Base-by-base conservation (phyloP, 306 rosid genomes). In the Pyrus communis region DNA sequence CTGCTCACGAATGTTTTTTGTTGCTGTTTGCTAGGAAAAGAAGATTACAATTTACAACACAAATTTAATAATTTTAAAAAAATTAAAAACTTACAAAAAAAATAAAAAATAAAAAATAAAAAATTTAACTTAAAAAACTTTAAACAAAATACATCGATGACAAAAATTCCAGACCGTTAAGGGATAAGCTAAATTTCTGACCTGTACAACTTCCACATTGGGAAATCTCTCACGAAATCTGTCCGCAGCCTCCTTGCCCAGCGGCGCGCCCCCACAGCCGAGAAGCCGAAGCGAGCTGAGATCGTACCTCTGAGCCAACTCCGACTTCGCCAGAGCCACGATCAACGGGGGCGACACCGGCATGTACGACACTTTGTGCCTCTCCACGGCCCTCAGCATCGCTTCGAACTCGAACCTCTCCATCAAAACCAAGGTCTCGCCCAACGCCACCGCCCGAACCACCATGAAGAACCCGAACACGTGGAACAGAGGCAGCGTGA, bases 271-370 rank as follows among this genome's bases (percentile, higher is more conserved):
- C 60, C 97, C 95, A 68, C 83, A 74, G 2, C 89, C 88, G 3
- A 93, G 65, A 10, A 73, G 0, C 22, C 27, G 81, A 4, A 91
- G 83, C 81, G 97, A 91, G 69, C 94, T 88, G 17, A 93, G 82
- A 52, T 91, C 91, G 21, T 90, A 91, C 66, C 80, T 88, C 9
- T 51, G 69, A 3, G 69, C 80, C 73, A 91, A 18, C 68, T 88
- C 96, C 60, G 96, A 94, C 82, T 94, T 91, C 10, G 67, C 72
- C 71, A 94, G 74, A 27, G 91, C 91, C 86, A 89, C 86, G 75
- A 94, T 82, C 5, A 94, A 70, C 75, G 97, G 96, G 70, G 96
- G 98, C 31, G 98, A 88, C 43, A 87, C 97, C 46, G 96, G 96
- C 73, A 94, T 91, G 75, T 70, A 74, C 0, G 79, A 84, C 6